Percentiles rank a stretch among this genome's conserved stretches.
Conservation (phyloP, 73 alveolate species). For the Strombidium stylifer region DNA sequence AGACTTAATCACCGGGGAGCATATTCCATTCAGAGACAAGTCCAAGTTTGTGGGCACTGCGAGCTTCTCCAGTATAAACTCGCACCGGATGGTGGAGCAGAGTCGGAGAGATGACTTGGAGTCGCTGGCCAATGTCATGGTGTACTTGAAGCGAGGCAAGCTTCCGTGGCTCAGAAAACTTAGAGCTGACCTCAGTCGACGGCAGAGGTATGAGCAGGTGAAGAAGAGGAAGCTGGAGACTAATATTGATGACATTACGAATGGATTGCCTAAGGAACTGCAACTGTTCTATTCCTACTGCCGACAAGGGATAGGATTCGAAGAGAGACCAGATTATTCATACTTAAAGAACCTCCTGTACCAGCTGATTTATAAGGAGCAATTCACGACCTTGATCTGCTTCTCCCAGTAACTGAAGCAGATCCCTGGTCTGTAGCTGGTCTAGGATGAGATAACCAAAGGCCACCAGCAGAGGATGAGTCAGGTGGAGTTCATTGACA, state of each 20-base stretch:
- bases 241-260: not conserved
- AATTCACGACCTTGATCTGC: no score
- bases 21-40: constrained; percentile 81
- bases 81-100: constrained; percentile 85
- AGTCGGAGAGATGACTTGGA: constrained; percentile 86
- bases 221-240: not conserved
- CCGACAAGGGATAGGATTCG: constrained; percentile 33
- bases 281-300: no score
- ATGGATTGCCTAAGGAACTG: not conserved
- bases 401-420: no score
- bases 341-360: constrained; percentile 43
- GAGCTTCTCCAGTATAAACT: constrained; percentile 70
- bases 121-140: constrained; percentile 72
- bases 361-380: no score
- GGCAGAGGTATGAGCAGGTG: not conserved
- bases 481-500: no score
- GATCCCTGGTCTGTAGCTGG: no score
- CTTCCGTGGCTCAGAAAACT: constrained; percentile 80
- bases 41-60: constrained; percentile 81
- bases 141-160: constrained; percentile 74
- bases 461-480: no score
- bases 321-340: constrained; percentile 70
- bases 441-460: no score
- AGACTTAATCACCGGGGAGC: constrained; percentile 74
- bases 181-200: not conserved